Evolutionary conservation across 495 filamentous ascomycete species (phyloP).

Genomic region (Podospora pseudoanserina): DNA sequence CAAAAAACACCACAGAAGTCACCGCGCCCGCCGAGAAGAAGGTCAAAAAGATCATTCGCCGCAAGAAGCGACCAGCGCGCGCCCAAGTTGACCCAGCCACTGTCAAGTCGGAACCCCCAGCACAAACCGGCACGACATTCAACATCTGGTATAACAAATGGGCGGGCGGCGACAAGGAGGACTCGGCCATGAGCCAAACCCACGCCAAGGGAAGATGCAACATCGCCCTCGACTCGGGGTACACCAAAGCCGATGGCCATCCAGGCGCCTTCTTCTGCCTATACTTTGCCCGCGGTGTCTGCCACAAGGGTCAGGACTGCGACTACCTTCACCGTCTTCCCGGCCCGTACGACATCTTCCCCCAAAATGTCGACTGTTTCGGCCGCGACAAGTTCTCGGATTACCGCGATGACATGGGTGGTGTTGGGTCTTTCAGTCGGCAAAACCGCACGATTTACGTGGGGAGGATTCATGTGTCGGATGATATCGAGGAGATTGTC

Average conservation of each 20-base stretch:
- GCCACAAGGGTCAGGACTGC: conserved; percentile 81
- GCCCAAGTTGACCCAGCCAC: conserved; percentile 77
- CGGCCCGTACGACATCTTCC: conserved; percentile 75
- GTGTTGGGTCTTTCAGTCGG: conserved; percentile 83
- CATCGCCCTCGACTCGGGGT: conserved; percentile 75
- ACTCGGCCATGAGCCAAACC: conserved; percentile 74
- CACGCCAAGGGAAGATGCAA: conserved; percentile 74
- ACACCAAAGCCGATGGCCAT: conserved; percentile 77
- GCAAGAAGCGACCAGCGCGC: conserved; percentile 65
- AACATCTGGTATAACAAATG: conserved; percentile 85
- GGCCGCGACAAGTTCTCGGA: conserved; percentile 82
- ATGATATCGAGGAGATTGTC: conserved; percentile 97
- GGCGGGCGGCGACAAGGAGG: conserved; percentile 90
- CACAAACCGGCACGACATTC: conserved; percentile 88
- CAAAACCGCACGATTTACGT: conserved; percentile 92
- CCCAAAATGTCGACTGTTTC: conserved; percentile 89
- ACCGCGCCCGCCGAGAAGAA: conserved; percentile 49
- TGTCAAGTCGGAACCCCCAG: conserved; percentile 73
- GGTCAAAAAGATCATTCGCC: conserved; percentile 62
- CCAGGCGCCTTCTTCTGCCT: conserved; percentile 85
- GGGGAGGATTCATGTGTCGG: conserved; percentile 90
- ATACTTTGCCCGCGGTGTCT: conserved; percentile 69
- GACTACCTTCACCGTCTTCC: conserved; percentile 91
- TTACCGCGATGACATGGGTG: conserved; percentile 95
- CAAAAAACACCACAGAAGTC: conserved; percentile 44